These are phyloP conservation scores for Leishmania turanica DNA, from an alignment of 208 protist genomes.

Conservation along the genomic window DNA sequence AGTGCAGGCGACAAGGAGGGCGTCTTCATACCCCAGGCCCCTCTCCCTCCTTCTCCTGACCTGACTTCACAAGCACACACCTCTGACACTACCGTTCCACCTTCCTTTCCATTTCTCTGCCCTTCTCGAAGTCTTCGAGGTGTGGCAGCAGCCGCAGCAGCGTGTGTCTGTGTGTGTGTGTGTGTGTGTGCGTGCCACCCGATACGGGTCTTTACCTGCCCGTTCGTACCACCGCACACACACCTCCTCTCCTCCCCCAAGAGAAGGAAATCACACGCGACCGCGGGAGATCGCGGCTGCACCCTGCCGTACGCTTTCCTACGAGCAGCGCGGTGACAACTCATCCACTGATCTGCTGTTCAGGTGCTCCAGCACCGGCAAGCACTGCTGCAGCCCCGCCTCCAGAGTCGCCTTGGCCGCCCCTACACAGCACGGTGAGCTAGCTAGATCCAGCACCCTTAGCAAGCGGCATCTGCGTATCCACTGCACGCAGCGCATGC, in stretches of 20 bases:
- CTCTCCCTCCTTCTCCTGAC: not conserved
- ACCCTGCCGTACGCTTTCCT: not conserved
- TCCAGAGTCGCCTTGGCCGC: slow-evolving; percentile 3
- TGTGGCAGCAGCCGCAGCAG: not conserved
- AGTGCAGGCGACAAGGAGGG: not conserved
- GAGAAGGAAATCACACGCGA: not conserved
- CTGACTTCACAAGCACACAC: not conserved
- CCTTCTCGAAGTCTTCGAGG: not conserved
- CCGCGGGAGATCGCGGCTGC: no score
- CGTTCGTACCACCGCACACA: not conserved
- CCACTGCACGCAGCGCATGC: slow-evolving; percentile 14
- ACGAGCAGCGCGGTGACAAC: no score
- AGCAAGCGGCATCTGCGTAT: slow-evolving; percentile 7
- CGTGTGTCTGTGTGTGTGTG: no score
- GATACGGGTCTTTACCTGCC: not conserved
- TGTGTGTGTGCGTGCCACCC: not conserved
- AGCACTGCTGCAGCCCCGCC: slow-evolving; percentile 6
- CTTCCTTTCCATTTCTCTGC: not conserved
- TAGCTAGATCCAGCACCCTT: slow-evolving; percentile 19
- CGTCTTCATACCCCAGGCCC: not conserved
- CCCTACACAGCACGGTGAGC: slow-evolving; percentile 10
- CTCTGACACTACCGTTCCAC: not conserved
- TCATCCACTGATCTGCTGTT: slow-evolving; percentile 4
- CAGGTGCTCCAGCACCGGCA: slow-evolving; percentile 19
- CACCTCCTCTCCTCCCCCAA: not conserved